These are phyloP conservation scores for Pseudogymnoascus verrucosus DNA, from an alignment of 2,329 filamentous ascomycete genomes.

Conservation along the genomic window DNA sequence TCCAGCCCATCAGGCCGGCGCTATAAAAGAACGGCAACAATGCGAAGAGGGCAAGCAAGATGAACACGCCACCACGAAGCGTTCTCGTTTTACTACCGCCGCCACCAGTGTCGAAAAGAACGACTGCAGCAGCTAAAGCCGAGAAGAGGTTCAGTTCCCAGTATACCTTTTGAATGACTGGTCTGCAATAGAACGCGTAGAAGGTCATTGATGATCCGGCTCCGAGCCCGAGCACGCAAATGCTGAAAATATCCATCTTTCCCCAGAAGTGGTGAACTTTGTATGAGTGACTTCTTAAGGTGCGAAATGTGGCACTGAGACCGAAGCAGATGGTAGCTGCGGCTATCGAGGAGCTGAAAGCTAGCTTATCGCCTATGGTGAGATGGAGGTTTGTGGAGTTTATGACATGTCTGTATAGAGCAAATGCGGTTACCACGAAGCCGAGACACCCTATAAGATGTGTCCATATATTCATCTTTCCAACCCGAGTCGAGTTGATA, in stretches of 20 bases:
- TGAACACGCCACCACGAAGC: constrained; percentile 22
- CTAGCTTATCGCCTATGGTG: background rate
- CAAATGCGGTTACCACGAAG: background rate
- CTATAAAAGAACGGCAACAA: constrained; percentile 26
- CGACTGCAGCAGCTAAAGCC: background rate
- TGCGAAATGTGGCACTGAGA: constrained; percentile 25
- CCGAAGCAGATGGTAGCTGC: background rate
- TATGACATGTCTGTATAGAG: background rate
- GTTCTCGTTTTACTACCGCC: constrained; percentile 21
- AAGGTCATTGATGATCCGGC: constrained; percentile 16
- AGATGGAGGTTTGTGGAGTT: background rate
- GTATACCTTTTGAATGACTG: background rate
- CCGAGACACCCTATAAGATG: constrained; percentile 10
- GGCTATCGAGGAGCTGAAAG: background rate
- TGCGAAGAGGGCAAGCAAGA: constrained; percentile 22
- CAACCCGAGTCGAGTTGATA: too few relatives aligned
- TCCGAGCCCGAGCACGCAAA: constrained; percentile 11
- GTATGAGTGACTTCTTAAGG: constrained; percentile 26
- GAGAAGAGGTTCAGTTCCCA: background rate
- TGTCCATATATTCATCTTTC: too few relatives aligned
- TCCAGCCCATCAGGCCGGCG: constrained; percentile 21
- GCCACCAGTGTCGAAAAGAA: constrained; percentile 23
- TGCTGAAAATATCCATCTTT: constrained; percentile 25
- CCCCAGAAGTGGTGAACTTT: constrained; percentile 25
- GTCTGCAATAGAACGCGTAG: constrained; percentile 23